A percentile compares a stretch with the other conserved stretches of the same genome.
phyloP scores from a whole-genome alignment of 2,329 filamentous ascomycete species.

The Xylaria sp. region DNA sequence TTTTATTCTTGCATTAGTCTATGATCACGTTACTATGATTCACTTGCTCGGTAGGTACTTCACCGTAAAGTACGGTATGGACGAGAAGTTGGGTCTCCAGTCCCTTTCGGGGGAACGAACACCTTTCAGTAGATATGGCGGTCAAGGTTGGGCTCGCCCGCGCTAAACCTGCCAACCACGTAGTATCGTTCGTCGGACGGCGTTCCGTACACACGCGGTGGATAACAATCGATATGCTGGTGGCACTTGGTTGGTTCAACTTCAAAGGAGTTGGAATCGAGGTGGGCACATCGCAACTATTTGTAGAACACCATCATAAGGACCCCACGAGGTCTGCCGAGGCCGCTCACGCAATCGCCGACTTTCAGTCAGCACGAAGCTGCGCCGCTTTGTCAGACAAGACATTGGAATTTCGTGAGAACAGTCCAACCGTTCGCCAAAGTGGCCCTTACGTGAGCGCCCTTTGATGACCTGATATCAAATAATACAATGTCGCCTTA shows the following conservation, averaged over 20 bases:
- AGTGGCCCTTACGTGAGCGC: slow-evolving; percentile 26
- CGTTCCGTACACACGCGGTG: slow-evolving; percentile 17
- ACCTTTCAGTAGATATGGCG: slow-evolving; percentile 22
- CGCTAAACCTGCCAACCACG: slow-evolving; percentile 24
- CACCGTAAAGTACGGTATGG: slow-evolving; percentile 5
- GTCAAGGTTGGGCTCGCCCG: slow-evolving; percentile 25
- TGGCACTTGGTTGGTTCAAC: slow-evolving; percentile 24
- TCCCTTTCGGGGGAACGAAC: slow-evolving; percentile 8
- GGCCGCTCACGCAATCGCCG: slow-evolving; percentile 19
- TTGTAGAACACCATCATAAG: not conserved
- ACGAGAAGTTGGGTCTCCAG: not conserved
- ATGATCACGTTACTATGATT: slow-evolving; percentile 26
- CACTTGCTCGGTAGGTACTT: slow-evolving; percentile 1
- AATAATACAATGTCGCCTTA: not conserved
- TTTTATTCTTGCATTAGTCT: slow-evolving; percentile 19
- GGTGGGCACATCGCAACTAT: slow-evolving; percentile 11
- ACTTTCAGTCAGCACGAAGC: slow-evolving; percentile 31
- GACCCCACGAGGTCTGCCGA: not conserved
- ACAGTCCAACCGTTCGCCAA: not conserved
- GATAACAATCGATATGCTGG: slow-evolving; percentile 25
- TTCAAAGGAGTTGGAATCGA: slow-evolving; percentile 6
- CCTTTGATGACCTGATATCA: slow-evolving; percentile 6
- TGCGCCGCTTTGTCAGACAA: slow-evolving; percentile 19
- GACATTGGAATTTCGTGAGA: slow-evolving; percentile 1
- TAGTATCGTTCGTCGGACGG: slow-evolving; percentile 9